A percentile compares a stretch with the other conserved stretches of the same genome.
These are phyloP conservation scores for Cephalotrichum gorgonifer DNA, from an alignment of 2,329 filamentous ascomycete genomes.

Conservation along the genomic window DNA sequence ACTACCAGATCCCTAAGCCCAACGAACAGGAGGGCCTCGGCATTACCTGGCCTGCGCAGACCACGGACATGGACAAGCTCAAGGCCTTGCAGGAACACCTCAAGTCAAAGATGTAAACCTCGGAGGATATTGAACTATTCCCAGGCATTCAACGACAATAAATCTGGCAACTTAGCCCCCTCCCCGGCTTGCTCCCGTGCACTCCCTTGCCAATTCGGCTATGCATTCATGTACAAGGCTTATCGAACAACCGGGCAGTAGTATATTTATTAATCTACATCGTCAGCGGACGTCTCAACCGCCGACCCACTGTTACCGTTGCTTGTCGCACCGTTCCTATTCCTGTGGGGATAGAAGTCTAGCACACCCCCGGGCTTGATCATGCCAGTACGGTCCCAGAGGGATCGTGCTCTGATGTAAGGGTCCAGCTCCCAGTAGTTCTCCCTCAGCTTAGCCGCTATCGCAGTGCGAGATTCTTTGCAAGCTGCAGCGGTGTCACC, in stretches of 20 bases:
- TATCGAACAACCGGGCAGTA: neutral
- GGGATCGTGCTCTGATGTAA: conserved; percentile 69
- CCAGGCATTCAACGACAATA: neutral
- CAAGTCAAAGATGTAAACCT: conserved; percentile 70
- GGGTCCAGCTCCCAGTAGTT: conserved; percentile 90
- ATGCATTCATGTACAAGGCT: neutral
- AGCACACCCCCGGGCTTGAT: conserved; percentile 57
- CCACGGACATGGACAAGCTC: conserved; percentile 70
- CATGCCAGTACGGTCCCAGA: conserved; percentile 75
- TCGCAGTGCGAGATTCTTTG: conserved; percentile 30
- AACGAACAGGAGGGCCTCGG: conserved; percentile 70
- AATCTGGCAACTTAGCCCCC: too few species aligned
- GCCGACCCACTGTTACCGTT: conserved; percentile 7
- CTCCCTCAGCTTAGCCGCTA: conserved; percentile 52
- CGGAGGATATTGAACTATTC: neutral
- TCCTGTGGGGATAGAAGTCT: conserved; percentile 50
- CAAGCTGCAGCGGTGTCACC: conserved; percentile 1
- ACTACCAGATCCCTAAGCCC: conserved; percentile 77
- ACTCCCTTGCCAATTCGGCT: too few species aligned
- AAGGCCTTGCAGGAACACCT: conserved; percentile 73
- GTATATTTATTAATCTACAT: conserved; percentile 29
- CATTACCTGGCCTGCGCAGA: conserved; percentile 68
- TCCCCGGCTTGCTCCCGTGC: too few species aligned
- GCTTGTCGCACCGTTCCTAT: conserved; percentile 7
- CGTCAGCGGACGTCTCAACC: conserved; percentile 28